Percentiles rank a stretch among this genome's conserved stretches.
phyloP scores from a whole-genome alignment of 441 rosid species.

The Eutrema salsugineum region DNA sequence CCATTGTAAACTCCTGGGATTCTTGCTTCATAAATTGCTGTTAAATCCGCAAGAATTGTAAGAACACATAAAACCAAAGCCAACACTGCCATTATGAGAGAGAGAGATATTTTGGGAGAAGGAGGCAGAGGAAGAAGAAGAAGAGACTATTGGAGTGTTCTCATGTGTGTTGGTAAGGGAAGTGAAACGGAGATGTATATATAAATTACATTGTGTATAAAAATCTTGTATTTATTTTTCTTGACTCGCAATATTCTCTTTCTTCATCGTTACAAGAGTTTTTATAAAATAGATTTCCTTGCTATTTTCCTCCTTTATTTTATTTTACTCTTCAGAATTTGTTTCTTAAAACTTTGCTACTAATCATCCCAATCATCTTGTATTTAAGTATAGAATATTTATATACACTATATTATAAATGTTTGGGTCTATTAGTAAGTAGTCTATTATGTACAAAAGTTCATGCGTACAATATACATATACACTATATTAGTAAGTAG shows the following conservation, averaged over 20 bases:
- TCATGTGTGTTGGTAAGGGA: conserved; percentile 15
- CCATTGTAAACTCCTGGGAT: conserved; percentile 40
- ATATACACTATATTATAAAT: too few species aligned
- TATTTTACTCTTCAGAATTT: not conserved
- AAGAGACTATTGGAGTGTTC: conserved; percentile 24
- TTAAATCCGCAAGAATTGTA: conserved; percentile 14
- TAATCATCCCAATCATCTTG: too few species aligned
- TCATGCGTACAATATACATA: too few species aligned
- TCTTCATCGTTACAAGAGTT: conserved; percentile 3
- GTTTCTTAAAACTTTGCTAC: too few species aligned
- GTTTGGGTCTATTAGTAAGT: too few species aligned
- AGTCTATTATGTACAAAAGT: too few species aligned
- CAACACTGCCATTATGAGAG: conserved; percentile 33
- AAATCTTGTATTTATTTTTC: not conserved
- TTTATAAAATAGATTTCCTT: not conserved
- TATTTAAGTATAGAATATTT: too few species aligned
- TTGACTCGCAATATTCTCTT: not conserved
- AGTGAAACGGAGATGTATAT: conserved; percentile 15
- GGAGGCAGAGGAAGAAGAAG: conserved; percentile 4
- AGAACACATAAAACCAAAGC: conserved; percentile 19
- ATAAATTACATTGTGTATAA: conserved; percentile 2
- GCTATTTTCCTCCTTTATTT: not conserved
- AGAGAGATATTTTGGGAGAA: conserved; percentile 4
- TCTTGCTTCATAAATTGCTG: conserved; percentile 27
- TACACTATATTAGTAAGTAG: not conserved